A percentile compares a stretch with the other conserved stretches of the same genome.
Conservation (phyloP, 1,139 yeast species). For the Debaryomyces sp. region DNA sequence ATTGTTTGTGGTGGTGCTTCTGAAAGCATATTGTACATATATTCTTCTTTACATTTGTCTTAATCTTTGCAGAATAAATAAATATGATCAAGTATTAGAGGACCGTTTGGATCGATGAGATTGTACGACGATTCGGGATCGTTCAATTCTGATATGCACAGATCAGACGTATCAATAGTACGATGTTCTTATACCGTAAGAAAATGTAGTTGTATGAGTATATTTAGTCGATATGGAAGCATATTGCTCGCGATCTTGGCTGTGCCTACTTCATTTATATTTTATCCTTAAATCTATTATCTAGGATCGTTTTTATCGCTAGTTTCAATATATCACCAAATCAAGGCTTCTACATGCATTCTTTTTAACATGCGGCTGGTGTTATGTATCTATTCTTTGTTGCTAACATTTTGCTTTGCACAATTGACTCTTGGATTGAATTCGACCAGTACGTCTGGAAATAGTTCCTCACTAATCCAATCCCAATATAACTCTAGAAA, state of each 20-base stretch:
- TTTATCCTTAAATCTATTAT: background rate
- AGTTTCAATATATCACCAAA: background rate
- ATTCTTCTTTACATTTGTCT: constrained; percentile 3
- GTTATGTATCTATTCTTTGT: background rate
- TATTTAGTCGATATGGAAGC: background rate
- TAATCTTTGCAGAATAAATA: background rate
- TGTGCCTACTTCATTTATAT: background rate
- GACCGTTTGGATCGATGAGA: background rate
- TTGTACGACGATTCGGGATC: background rate
- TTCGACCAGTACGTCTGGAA: background rate
- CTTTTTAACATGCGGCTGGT: background rate
- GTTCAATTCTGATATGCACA: background rate
- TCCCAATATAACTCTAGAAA: constrained; percentile 18
- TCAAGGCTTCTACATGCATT: background rate
- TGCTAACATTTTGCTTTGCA: background rate
- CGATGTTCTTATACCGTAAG: background rate
- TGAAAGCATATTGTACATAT: constrained; percentile 5
- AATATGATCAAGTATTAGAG: background rate
- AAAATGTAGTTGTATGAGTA: background rate
- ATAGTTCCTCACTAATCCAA: constrained; percentile 11
- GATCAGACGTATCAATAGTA: background rate
- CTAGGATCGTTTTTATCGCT: background rate
- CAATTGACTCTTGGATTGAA: background rate
- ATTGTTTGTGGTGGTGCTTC: constrained; percentile 4
- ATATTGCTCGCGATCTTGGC: background rate